A percentile compares a stretch with the other conserved stretches of the same genome.
These are phyloP conservation scores for Chaetomium cochliodes DNA, from an alignment of 495 filamentous ascomycete species.

Conservation along the genomic window DNA sequence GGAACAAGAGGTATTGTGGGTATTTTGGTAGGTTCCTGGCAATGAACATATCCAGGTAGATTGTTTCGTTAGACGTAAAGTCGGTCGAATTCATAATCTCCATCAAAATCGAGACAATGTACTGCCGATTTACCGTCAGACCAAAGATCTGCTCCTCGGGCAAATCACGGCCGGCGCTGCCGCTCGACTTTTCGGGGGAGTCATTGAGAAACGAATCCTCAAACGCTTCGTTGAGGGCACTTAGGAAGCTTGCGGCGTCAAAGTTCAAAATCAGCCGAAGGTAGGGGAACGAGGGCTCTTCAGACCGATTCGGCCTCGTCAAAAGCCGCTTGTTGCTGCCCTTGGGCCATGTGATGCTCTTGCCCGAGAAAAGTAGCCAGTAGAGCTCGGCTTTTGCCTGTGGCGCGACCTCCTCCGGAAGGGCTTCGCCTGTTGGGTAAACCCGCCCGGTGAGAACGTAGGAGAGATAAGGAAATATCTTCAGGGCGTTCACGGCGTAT, in stretches of 20 bases:
- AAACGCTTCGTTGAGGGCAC: constrained; percentile 94
- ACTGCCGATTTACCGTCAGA: constrained; percentile 81
- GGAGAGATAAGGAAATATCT: constrained; percentile 92
- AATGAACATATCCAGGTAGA: constrained; percentile 97
- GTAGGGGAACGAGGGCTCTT: constrained; percentile 74
- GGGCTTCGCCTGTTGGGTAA: constrained; percentile 78
- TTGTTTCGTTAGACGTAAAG: constrained; percentile 76
- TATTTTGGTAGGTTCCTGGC: constrained; percentile 95
- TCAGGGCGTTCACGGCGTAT: constrained; percentile 67
- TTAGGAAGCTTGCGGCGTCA: constrained; percentile 87
- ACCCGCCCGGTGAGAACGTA: constrained; percentile 87
- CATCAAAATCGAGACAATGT: constrained; percentile 81
- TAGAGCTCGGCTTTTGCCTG: constrained; percentile 85
- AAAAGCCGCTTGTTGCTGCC: constrained; percentile 52
- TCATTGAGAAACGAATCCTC: constrained; percentile 93
- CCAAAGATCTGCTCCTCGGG: constrained; percentile 65
- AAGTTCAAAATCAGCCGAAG: constrained; percentile 81
- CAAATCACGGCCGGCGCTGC: constrained; percentile 48
- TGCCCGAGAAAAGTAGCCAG: constrained; percentile 87
- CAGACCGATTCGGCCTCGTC: constrained; percentile 47
- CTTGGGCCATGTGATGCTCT: constrained; percentile 63
- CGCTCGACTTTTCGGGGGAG: constrained; percentile 56
- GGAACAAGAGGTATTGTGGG: constrained; percentile 88
- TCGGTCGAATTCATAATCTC: constrained; percentile 76
- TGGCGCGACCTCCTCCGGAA: constrained; percentile 64